Percentiles rank a stretch among this genome's conserved stretches.
phyloP scores from a whole-genome alignment of 176 grass and related monocot genomes.

The Aegilops umbellulata region DNA sequence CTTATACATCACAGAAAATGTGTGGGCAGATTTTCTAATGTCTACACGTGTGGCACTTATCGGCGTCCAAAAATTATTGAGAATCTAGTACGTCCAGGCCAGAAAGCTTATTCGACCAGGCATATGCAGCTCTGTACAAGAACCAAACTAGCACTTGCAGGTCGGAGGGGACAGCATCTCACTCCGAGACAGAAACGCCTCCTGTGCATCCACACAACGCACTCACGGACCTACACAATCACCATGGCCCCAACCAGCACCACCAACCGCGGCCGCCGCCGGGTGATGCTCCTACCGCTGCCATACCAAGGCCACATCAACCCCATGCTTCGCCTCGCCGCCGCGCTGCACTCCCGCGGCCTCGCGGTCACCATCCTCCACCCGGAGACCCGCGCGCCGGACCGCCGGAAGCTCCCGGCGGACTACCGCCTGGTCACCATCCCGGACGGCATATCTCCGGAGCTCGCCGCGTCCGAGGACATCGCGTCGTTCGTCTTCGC shows the following conservation, averaged over 20 bases:
- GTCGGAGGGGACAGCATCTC: background rate
- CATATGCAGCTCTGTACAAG: background rate
- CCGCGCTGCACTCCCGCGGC: background rate
- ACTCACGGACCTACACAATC: background rate
- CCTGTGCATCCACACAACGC: background rate
- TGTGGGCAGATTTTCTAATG: too few species aligned
- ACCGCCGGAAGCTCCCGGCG: background rate
- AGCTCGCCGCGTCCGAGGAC: conserved; percentile 14
- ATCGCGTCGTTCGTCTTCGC: conserved; percentile 9
- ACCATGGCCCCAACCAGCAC: background rate
- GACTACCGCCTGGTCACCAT: background rate
- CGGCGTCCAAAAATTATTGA: background rate
- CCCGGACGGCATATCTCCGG: background rate
- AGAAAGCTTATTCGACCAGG: too few species aligned
- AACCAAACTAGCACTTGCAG: background rate
- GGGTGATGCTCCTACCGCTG: background rate
- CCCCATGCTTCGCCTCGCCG: conserved; percentile 9
- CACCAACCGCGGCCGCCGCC: background rate
- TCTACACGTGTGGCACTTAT: too few species aligned
- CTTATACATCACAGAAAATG: too few species aligned
- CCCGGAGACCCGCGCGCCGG: background rate
- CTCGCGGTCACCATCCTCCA: background rate
- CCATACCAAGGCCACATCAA: conserved; percentile 10
- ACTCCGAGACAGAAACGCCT: background rate
- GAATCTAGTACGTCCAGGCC: background rate